A percentile compares a stretch with the other conserved stretches of the same genome.
Evolutionary conservation across 2,329 filamentous ascomycete species (phyloP).

Genomic region (Thielaviopsis ethacetica): DNA sequence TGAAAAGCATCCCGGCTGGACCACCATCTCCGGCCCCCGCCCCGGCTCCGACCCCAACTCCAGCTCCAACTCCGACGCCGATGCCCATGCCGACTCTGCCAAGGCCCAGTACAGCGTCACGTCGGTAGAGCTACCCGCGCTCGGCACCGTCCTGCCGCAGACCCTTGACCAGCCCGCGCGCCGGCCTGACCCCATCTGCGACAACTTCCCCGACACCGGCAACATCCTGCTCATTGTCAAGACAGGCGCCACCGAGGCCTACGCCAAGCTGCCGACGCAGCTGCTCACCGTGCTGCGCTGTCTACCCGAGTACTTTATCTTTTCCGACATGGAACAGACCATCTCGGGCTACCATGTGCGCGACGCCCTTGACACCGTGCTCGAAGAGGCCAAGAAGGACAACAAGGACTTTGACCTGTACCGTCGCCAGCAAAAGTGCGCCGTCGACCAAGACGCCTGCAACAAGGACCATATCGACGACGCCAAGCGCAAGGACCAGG

Average conservation of each 20-base stretch:
- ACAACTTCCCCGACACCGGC: slow-evolving; percentile 26
- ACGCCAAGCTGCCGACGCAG: slow-evolving; percentile 35
- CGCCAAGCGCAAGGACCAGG: slow-evolving; percentile 8
- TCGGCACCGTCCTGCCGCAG: slow-evolving; percentile 1
- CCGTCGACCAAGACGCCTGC: slow-evolving; percentile 28
- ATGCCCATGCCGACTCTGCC: too few relatives aligned
- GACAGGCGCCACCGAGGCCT: slow-evolving; percentile 39
- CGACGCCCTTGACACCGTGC: slow-evolving; percentile 30
- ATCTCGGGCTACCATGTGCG: slow-evolving; percentile 28
- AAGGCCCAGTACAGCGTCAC: not conserved
- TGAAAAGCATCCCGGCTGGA: not conserved
- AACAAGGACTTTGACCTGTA: slow-evolving; percentile 36
- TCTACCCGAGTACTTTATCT: slow-evolving; percentile 35
- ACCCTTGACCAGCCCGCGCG: slow-evolving; percentile 13
- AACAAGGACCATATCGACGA: slow-evolving; percentile 17
- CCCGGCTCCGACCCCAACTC: not conserved
- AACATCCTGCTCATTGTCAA: slow-evolving; percentile 37
- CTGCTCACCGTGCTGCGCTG: slow-evolving; percentile 36
- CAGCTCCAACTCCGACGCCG: not conserved
- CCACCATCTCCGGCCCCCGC: not conserved
- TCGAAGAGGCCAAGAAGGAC: slow-evolving; percentile 24
- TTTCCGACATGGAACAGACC: slow-evolving; percentile 36
- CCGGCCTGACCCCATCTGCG: slow-evolving; percentile 19
- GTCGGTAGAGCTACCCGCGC: not conserved
- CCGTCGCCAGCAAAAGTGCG: slow-evolving; percentile 27